Evolutionary conservation across 257 asterid species (phyloP).

Genomic region (Vinca minor): DNA sequence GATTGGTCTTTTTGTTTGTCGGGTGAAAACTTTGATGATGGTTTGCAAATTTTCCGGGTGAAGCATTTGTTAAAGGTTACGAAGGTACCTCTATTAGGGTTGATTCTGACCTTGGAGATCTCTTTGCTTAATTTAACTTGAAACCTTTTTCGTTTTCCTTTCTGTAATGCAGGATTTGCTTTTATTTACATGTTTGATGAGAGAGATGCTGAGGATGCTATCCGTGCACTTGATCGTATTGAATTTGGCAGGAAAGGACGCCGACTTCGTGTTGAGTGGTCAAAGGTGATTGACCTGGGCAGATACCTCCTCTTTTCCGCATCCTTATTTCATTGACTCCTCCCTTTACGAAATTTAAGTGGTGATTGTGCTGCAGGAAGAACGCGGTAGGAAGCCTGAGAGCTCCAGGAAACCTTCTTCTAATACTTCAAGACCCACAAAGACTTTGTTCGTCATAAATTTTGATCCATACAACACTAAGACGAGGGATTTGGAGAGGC

Average conservation of each 20-base stretch:
- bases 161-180: conserved; percentile 34
- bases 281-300: conserved; percentile 45
- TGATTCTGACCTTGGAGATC: conserved; percentile 14
- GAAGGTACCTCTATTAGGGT: conserved; percentile 10
- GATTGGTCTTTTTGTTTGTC: conserved; percentile 29
- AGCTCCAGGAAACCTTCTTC: conserved; percentile 43
- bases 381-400: conserved; percentile 51
- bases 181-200: conserved; percentile 84
- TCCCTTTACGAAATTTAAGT: background rate
- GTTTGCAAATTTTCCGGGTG: conserved; percentile 24
- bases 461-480: conserved; percentile 67
- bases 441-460: conserved; percentile 73
- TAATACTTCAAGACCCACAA: conserved; percentile 45
- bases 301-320: background rate
- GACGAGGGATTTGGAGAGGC: conserved; percentile 66
- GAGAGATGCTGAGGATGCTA: conserved; percentile 83
- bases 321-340: background rate
- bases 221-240: conserved; percentile 60
- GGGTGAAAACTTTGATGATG: conserved; percentile 26
- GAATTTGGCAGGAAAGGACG: conserved; percentile 82
- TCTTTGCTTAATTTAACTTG: conserved; percentile 1
- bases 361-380: conserved; percentile 52
- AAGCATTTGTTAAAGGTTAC: conserved; percentile 6
- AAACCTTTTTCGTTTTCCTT: background rate
- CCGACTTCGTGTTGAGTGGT: conserved; percentile 86